A percentile compares a stretch with the other conserved stretches of the same genome.
phyloP scores from a whole-genome alignment of 2,329 filamentous ascomycete species.

The Penicillium expansum region DNA sequence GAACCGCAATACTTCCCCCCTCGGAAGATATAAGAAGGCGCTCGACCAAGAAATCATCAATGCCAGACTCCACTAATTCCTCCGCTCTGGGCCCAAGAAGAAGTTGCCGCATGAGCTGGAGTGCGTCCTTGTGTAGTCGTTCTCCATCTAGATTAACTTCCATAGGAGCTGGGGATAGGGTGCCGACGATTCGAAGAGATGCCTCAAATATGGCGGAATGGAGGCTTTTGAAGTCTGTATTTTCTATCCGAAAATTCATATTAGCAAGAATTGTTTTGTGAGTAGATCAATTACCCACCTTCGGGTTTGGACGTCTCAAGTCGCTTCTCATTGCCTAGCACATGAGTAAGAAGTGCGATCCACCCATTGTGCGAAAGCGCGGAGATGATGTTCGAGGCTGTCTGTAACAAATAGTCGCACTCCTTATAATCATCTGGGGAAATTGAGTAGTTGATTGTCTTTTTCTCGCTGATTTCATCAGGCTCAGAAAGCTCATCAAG shows the following conservation, averaged over 20 bases:
- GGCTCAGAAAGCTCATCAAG: conserved; percentile 34
- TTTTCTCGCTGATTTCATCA: conserved; percentile 16
- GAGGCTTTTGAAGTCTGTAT: conserved; percentile 29
- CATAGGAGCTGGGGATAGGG: conserved; percentile 14
- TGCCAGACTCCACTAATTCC: conserved; percentile 47
- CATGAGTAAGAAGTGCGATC: conserved; percentile 65
- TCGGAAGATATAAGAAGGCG: conserved; percentile 62
- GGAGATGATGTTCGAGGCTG: conserved; percentile 69
- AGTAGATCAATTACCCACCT: conserved; percentile 33
- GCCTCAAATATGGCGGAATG: conserved; percentile 35
- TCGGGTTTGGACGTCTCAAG: conserved; percentile 50
- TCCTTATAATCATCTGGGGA: conserved; percentile 66
- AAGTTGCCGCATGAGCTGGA: conserved; percentile 60
- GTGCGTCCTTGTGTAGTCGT: conserved; percentile 67
- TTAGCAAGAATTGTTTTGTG: not conserved
- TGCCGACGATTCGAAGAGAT: conserved; percentile 30
- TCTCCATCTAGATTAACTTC: conserved; percentile 54
- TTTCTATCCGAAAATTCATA: conserved; percentile 20
- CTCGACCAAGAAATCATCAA: conserved; percentile 70
- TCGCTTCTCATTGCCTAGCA: conserved; percentile 50
- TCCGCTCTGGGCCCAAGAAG: conserved; percentile 41
- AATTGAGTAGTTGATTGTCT: conserved; percentile 47
- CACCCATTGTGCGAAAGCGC: conserved; percentile 68
- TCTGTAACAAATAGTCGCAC: conserved; percentile 73
- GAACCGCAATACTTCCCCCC: conserved; percentile 64